Evolutionary conservation across 768 basidiomycete species (phyloP).

Genomic region (Lactifluus pinguis): DNA sequence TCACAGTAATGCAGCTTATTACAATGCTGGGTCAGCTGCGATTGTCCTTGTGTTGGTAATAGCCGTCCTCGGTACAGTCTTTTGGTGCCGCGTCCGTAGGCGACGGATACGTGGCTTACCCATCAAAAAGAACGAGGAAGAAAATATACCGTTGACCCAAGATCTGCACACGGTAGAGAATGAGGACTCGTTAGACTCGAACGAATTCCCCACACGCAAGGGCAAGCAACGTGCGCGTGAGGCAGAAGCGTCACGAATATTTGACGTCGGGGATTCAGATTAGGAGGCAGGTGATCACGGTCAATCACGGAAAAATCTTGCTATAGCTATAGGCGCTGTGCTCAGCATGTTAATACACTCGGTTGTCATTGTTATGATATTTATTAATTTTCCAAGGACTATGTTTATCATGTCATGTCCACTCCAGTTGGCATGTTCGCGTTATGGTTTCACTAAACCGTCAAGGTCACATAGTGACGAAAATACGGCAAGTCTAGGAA

Average conservation of each 20-base stretch:
- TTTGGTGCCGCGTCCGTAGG: conserved; percentile 67
- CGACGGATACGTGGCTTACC: conserved; percentile 33
- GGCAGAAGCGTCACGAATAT: conserved; percentile 30
- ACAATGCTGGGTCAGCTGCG: conserved; percentile 84
- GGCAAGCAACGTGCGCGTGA: conserved; percentile 30
- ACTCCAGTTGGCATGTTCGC: conserved; percentile 37
- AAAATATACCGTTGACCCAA: conserved; percentile 59
- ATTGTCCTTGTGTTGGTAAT: conserved; percentile 73
- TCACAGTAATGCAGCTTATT: conserved; percentile 55
- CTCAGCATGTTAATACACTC: neutral
- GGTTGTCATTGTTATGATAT: neutral
- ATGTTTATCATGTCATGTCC: neutral
- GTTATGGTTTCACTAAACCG: conserved; percentile 79
- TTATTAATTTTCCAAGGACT: neutral
- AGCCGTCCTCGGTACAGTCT: conserved; percentile 56
- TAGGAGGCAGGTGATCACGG: conserved; percentile 27
- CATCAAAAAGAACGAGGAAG: conserved; percentile 40
- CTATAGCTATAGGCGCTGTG: neutral
- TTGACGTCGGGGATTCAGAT: conserved; percentile 39
- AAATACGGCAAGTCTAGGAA: conserved; percentile 72
- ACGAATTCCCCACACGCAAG: conserved; percentile 22
- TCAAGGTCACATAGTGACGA: conserved; percentile 74
- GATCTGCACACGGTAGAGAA: conserved; percentile 24
- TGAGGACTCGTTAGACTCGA: conserved; percentile 6
- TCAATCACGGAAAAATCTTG: neutral